Evolutionary conservation across 352 stramenopile species (phyloP), one percentile per base, ranked within the genome.

Genomic region (Phytopythium oedochilum): DNA sequence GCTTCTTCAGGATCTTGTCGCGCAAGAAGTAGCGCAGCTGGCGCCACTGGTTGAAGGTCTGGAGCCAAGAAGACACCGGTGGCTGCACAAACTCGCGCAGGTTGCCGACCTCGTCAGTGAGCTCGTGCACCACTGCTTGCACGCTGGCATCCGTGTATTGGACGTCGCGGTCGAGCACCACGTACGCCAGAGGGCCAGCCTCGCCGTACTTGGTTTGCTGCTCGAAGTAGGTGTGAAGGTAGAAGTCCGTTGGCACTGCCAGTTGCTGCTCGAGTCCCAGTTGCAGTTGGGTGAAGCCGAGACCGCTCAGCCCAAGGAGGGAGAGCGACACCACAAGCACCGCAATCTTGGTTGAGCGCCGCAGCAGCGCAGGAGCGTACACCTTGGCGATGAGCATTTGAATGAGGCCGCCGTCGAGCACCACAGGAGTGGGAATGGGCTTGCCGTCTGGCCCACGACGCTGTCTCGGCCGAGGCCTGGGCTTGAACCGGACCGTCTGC

Each of bases 171-270:
- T 85, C 73, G 0, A 89, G 43, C 54, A 92, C 88, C 25, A 96
- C 70, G 60, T 96, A 97, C n/a, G 83, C 86, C 38, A 85, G 79
- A 22, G 89, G 89, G 18, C 89, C 89, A 15, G 89, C 86, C 53
- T 96, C 86, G 38, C 86, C 86, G 36, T 83, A 78, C 46, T 83
- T 74, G 23, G 87, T 93, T 59, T 97, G 86, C 31, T 78, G 76
- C 38, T 91, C 64, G 58, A 96, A 97, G 55, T 96, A 97, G 32
- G 88, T 78, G 54, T 96, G 83, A 9, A 97, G 61, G 48, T 96
- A 96, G 42, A 92, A 96, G 47, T 96, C 83, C 0, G 78, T 83
- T 7, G 89, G 89, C 14, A 96, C 78, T 0, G 87, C 89, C 48
- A 96, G 71, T 55, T 94, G 80, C 68, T 96, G 89, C 52, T 96